Base-by-base conservation (phyloP, 202 grass and related monocot genomes). In the Brachypodium distachyon region DNA sequence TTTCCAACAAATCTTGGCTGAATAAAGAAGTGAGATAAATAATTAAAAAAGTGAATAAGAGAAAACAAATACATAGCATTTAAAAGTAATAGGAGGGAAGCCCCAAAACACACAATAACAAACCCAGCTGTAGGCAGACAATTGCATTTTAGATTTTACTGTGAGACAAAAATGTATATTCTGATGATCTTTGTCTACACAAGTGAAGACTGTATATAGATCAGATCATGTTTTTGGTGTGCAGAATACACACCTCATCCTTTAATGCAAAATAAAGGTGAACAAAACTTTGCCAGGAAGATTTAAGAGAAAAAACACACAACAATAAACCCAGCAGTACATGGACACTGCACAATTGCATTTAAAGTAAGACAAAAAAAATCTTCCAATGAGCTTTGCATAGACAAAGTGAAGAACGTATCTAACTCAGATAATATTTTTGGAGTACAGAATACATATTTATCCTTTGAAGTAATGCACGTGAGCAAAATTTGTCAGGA, bases 1-100 rank as follows among this genome's bases (percentile, higher is more conserved):
- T 90, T 91, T 81, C 91, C 91, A 72, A 88, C 91, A 75, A 92
- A 86, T 72, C 84, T 94, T 73, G 89, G 87, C 94, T 97, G 85
- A 79, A 80, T 43, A 60, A 69, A 51, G 12, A 34, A 46, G 44
- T 63, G 37, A 77, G 64, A 25, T 25, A 54, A 73, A n/a, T 29
- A 28, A 44, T 27, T 11, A 31, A 49, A 66, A 44, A 8, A 39
- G 43, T 25, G 63, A 37, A 49, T 59, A 36, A n/a, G 40, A 49
- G 23, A 50, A 17, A 32, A 57, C 7, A 68, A 19, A 25, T 16
- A 49, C 51, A 55, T 49, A 60, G 13, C 17, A 29, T 55, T 41
- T 50, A 52, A 48, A 87, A 60, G 42, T 61, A 78, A 52, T 39
- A 82, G 58, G 21, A 28, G 33, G 58, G 72, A 57, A 87, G 23